These are phyloP conservation scores for Pueraria montana DNA, from an alignment of 306 rosid species.

Conservation along the genomic window DNA sequence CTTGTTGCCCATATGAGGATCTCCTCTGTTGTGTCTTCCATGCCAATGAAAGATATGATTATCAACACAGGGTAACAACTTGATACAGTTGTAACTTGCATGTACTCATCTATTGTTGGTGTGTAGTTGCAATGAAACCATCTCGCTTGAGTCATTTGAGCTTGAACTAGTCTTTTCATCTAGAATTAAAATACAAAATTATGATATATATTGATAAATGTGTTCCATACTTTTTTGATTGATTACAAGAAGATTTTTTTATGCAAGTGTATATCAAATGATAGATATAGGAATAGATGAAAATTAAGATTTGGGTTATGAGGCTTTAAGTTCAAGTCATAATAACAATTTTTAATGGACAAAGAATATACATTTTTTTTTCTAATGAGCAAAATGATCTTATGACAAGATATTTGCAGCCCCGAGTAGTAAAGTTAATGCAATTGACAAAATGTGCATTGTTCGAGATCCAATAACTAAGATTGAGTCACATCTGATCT, in stretches of 20 bases:
- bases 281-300: background rate
- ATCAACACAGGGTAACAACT: background rate
- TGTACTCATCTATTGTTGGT: conserved; percentile 26
- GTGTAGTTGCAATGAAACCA: conserved; percentile 1
- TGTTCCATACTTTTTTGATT: background rate
- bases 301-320: background rate
- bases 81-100: background rate
- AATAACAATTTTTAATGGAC: background rate
- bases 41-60: conserved; percentile 12
- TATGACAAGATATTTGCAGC: background rate
- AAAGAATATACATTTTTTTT: background rate
- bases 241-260: background rate
- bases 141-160: background rate
- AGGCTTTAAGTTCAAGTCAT: background rate
- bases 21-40: conserved; percentile 12
- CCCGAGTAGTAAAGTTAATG: background rate
- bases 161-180: background rate
- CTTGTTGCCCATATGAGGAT: background rate
- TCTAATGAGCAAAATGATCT: background rate
- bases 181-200: background rate
- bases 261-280: background rate
- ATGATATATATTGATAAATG: background rate
- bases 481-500: too few relatives aligned
- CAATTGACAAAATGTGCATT: background rate
- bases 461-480: too few relatives aligned